phyloP scores from a whole-genome alignment of 306 rosid genomes.

The Cicer yamashitae region DNA sequence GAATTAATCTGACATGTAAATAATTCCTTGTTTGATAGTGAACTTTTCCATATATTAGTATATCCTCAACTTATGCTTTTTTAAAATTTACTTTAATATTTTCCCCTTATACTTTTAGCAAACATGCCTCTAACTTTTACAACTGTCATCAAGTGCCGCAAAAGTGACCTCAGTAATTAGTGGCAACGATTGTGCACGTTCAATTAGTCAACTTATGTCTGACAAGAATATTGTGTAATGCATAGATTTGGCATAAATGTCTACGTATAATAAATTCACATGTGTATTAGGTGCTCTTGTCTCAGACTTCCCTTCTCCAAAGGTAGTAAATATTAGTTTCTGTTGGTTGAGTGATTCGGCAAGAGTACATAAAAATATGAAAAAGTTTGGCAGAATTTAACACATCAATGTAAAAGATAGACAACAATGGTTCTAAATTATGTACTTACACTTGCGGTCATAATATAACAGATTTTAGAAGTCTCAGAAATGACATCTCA shows the following conservation, averaged over 20 bases:
- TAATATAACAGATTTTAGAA: too few species aligned
- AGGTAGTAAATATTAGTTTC: neutral
- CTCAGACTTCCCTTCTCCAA: neutral
- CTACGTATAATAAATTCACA: neutral
- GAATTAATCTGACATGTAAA: conserved; percentile 35
- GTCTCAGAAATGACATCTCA: too few species aligned
- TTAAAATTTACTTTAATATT: neutral
- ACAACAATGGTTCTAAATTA: neutral
- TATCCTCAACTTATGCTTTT: neutral
- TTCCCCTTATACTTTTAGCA: neutral
- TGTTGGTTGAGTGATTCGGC: neutral
- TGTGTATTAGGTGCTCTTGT: conserved; percentile 6
- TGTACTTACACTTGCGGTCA: too few species aligned
- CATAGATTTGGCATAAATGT: neutral
- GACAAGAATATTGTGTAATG: conserved; percentile 4
- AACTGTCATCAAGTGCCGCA: conserved; percentile 39
- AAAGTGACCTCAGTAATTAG: conserved; percentile 40
- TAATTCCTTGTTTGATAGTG: conserved; percentile 2
- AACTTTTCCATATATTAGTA: conserved; percentile 26
- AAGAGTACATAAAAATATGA: neutral
- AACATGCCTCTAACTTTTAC: conserved; percentile 28
- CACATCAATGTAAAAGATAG: neutral
- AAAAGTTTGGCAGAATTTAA: neutral
- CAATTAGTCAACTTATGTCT: conserved; percentile 36
- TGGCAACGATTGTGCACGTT: conserved; percentile 46